Conservation (phyloP, 2,329 filamentous ascomycete species). For the Ilyonectria destructans region DNA sequence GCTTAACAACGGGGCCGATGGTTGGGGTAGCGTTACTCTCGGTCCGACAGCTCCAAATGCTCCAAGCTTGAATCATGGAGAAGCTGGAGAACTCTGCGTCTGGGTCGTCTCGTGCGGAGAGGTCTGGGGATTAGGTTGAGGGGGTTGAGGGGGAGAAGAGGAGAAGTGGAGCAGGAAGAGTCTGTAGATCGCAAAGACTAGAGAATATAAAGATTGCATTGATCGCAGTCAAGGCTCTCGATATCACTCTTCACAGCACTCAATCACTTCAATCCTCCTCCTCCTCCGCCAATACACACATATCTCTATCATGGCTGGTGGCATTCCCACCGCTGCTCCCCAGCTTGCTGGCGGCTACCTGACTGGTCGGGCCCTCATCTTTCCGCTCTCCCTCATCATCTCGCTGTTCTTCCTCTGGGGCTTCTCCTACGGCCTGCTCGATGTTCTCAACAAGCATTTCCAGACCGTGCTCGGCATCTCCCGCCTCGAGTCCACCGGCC, state of each 20-base stretch:
- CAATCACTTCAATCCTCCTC: constrained; percentile 4
- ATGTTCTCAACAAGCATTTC: constrained; percentile 68
- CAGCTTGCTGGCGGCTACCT: constrained; percentile 45
- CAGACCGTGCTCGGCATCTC: constrained; percentile 62
- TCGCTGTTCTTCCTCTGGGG: constrained; percentile 65
- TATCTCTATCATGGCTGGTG: constrained; percentile 42
- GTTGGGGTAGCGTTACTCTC: background rate
- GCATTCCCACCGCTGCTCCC: constrained; percentile 43
- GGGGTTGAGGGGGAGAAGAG: background rate
- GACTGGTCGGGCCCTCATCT: constrained; percentile 58
- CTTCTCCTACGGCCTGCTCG: constrained; percentile 63
- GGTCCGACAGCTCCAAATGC: constrained; percentile 8
- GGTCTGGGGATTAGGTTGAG: constrained; percentile 10
- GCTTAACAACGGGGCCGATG: background rate
- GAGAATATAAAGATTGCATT: constrained; percentile 20
- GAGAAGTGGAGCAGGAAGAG: background rate
- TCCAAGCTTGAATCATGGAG: constrained; percentile 2
- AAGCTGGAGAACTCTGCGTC: constrained; percentile 13
- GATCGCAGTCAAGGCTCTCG: background rate
- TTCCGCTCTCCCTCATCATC: constrained; percentile 74
- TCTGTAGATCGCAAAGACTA: background rate
- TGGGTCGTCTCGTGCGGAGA: background rate
- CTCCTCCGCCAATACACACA: background rate
- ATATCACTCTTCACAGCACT: constrained; percentile 5
- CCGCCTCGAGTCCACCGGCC: constrained; percentile 62